phyloP scores from a whole-genome alignment of 305 asterid species.

The Vinca major region DNA sequence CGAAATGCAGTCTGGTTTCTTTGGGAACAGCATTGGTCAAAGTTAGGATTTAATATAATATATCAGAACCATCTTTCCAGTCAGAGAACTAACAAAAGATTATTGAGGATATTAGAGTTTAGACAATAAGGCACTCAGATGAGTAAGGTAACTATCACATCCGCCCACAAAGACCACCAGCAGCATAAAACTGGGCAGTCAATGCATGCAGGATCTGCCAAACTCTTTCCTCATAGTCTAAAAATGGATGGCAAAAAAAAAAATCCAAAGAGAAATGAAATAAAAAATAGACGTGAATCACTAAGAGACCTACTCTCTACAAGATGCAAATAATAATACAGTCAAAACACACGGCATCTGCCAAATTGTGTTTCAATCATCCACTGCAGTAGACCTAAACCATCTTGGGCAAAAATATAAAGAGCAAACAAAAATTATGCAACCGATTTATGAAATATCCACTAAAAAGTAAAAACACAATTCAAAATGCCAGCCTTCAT shows the following conservation, averaged over 20 bases:
- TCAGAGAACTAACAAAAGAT: neutral
- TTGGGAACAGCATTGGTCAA: neutral
- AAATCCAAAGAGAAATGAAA: neutral
- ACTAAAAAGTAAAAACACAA: no score
- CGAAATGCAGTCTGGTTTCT: neutral
- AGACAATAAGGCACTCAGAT: constrained; percentile 11
- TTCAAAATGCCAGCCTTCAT: neutral
- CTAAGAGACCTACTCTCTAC: neutral
- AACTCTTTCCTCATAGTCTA: constrained; percentile 17
- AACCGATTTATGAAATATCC: neutral
- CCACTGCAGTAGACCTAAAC: neutral
- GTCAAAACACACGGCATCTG: constrained; percentile 3
- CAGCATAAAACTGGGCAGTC: constrained; percentile 20
- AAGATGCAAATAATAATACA: constrained; percentile 2
- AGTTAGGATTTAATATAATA: neutral
- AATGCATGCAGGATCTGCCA: constrained; percentile 10
- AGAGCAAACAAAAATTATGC: neutral
- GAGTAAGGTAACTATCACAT: constrained; percentile 14
- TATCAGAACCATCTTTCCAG: neutral
- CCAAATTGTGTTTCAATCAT: constrained; percentile 7
- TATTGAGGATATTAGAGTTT: neutral
- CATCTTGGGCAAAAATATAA: neutral
- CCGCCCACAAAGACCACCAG: constrained; percentile 13
- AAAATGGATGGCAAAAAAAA: neutral
- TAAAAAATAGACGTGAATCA: neutral